Conservation (phyloP, 192 early-diverging fungal species). For the Linderina pennispora region DNA sequence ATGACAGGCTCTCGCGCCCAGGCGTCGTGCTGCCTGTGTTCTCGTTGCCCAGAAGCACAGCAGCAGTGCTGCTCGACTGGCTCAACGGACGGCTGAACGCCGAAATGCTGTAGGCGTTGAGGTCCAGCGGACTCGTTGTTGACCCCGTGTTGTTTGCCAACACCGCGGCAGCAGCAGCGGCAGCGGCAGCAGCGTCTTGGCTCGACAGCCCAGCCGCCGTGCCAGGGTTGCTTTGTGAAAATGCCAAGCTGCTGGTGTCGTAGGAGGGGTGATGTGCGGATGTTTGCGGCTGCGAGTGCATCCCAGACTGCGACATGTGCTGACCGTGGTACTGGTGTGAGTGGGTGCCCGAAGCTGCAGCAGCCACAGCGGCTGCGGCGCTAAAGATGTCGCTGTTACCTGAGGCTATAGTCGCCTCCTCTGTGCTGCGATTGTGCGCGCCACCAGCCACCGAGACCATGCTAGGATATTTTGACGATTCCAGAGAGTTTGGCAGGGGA, state of each 20-base stretch:
- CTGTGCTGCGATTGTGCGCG: constrained; percentile 4
- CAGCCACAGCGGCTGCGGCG: constrained; percentile 8
- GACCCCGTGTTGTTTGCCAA: constrained; percentile 3
- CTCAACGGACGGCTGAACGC: constrained; percentile 38
- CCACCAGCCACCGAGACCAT: constrained; percentile 15
- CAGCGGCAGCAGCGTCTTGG: constrained; percentile 7
- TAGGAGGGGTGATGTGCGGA: background rate
- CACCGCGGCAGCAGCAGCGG: constrained; percentile 1
- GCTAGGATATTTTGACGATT: constrained; percentile 27
- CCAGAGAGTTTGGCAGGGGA: constrained; percentile 14
- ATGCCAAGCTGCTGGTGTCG: background rate
- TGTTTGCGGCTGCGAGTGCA: no score
- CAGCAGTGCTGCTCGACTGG: constrained; percentile 19
- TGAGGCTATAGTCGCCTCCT: background rate
- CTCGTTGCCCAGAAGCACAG: constrained; percentile 19
- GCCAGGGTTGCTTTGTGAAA: background rate
- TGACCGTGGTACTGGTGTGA: no score
- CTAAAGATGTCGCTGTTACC: constrained; percentile 11
- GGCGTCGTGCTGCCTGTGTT: constrained; percentile 2
- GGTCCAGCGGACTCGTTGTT: constrained; percentile 12
- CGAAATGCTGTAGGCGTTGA: constrained; percentile 42
- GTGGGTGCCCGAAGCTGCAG: no score
- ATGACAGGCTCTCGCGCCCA: background rate
- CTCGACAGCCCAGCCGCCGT: background rate
- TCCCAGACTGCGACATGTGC: no score